A percentile compares a stretch with the other conserved stretches of the same genome.
These are phyloP conservation scores for Pseudopyricularia javanii DNA, from an alignment of 2,329 filamentous ascomycete species.

Conservation along the genomic window DNA sequence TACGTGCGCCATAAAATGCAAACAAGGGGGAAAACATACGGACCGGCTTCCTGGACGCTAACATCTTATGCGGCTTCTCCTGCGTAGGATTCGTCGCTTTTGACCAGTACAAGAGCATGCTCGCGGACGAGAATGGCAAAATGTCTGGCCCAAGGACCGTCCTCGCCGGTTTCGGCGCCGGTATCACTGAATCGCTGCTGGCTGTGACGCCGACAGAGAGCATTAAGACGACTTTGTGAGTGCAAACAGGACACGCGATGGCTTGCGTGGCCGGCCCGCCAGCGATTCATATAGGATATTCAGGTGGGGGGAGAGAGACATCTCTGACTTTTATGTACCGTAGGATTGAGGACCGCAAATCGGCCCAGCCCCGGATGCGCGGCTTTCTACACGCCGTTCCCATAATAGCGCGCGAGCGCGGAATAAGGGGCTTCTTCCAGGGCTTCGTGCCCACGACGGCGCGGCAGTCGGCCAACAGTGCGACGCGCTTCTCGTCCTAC, in stretches of 20 bases:
- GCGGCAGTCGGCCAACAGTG: conserved; percentile 87
- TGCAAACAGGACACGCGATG: background rate
- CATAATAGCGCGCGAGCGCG: conserved; percentile 79
- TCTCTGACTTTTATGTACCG: background rate
- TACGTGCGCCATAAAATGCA: too few relatives aligned
- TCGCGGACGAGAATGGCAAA: conserved; percentile 75
- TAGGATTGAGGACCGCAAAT: conserved; percentile 90
- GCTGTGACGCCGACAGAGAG: conserved; percentile 96
- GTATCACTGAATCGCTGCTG: conserved; percentile 82
- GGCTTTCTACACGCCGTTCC: conserved; percentile 86
- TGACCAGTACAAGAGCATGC: conserved; percentile 78
- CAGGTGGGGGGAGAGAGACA: too few relatives aligned
- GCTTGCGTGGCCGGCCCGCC: too few relatives aligned
- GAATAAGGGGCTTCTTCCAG: conserved; percentile 87
- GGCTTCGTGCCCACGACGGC: conserved; percentile 93
- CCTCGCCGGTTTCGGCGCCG: conserved; percentile 85
- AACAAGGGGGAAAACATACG: too few relatives aligned
- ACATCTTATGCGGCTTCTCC: background rate
- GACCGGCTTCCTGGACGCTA: too few relatives aligned
- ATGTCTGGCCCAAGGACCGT: conserved; percentile 86
- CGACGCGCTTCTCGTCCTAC: conserved; percentile 82
- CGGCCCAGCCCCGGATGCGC: conserved; percentile 69
- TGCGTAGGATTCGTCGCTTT: conserved; percentile 76
- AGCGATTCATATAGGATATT: too few relatives aligned
- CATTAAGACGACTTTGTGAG: conserved; percentile 87